Conservation (phyloP, 2,329 filamentous ascomycete species). For the Triangularia verruculosa region DNA sequence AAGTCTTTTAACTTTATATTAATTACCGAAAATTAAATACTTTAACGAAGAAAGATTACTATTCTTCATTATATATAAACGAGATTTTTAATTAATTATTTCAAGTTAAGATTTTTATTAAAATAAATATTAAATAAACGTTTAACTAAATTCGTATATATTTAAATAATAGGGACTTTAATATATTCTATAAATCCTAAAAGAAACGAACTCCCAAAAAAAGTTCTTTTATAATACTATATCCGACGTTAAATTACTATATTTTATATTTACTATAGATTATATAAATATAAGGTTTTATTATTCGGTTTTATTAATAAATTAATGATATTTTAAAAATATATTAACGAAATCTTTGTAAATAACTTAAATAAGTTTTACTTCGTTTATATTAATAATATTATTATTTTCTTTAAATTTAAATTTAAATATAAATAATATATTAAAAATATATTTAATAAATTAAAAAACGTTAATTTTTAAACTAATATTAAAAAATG, state of each 20-base stretch:
- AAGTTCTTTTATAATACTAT: too few species aligned
- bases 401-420: conserved; percentile 13
- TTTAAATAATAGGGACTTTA: background rate
- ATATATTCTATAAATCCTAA: too few species aligned
- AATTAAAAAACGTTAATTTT: background rate
- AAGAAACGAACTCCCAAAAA: too few species aligned
- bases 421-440: background rate
- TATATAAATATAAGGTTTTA: conserved; percentile 9
- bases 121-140: background rate
- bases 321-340: background rate
- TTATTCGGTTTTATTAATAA: conserved; percentile 1
- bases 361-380: conserved; percentile 9
- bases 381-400: conserved; percentile 13
- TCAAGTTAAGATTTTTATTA: background rate
- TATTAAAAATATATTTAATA: background rate
- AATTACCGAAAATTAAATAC: too few species aligned
- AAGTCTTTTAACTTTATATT: too few species aligned
- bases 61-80: too few species aligned
- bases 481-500: conserved; percentile 11
- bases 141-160: background rate
- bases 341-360: background rate
- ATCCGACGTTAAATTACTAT: too few species aligned
- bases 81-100: too few species aligned
- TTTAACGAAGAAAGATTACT: too few species aligned
- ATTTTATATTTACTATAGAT: background rate